Base-by-base conservation (phyloP, 1,139 yeast genomes). In the Diutina neorugosa region DNA sequence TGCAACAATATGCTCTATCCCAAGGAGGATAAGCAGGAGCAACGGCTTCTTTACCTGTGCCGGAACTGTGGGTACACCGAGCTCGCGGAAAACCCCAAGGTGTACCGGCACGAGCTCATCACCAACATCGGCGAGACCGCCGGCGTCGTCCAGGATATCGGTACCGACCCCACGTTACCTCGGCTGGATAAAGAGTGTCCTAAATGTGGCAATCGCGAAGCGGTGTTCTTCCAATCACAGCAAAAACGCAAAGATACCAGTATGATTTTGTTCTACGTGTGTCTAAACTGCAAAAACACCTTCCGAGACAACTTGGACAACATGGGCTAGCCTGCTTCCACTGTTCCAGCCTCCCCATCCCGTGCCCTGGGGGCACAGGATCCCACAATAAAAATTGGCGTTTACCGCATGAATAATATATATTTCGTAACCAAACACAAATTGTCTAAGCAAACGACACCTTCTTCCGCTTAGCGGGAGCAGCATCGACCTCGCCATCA, bases 1-100 rank as follows among this genome's bases (percentile, higher is more conserved):
- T 90, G 94, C 79, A 94, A 94, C 77, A 94, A 94, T 66, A 91
- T 93, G 98, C 80, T 93, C 71, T 94, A 93, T 67, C 98, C 99
- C n/a, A 83, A 88, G 61, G 98, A 94, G 71, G 98, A 94, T 67
- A 87, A 86, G 64, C 82, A 76, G 55, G 74, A 78, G 55, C 74
- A 77, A 61, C 73, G 95, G 60, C 77, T 93, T 57, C 74, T 93
- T 55, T 93, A 88, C 66, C 93, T 96, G 54, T 93, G 99, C 70
- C 82, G 99, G 62, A 93, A 93, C 66, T 93, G 99, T 67, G 83
- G 89, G 52, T 93, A 93, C 67, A 88, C 96, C 2, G 98, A 93
- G 67, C 79, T 86, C 57, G 97, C 98, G 0, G 94, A 85, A 55
- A 81, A 86, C 61, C 84, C 96, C 20, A 80, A 86, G 65, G 96